Evolutionary conservation across 192 early-diverging fungal species (phyloP).

Genomic region (Entophlyctis luteolus): DNA sequence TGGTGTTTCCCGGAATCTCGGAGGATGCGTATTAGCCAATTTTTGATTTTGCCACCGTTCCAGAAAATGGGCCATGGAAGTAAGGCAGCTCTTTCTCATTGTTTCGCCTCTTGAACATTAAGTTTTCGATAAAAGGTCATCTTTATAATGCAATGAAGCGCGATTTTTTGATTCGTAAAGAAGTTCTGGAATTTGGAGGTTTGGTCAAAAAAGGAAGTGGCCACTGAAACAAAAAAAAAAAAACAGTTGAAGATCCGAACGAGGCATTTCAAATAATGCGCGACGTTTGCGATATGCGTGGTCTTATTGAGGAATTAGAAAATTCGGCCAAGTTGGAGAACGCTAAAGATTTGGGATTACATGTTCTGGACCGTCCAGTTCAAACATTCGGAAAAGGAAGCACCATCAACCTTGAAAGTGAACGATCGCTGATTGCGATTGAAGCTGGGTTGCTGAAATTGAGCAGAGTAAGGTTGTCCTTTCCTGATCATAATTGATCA

Average conservation of each 20-base stretch:
- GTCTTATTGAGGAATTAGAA: constrained; percentile 47
- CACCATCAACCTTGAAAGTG: too few relatives aligned
- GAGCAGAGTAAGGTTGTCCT: too few relatives aligned
- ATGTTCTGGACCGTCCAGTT: too few relatives aligned
- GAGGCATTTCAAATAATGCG: constrained; percentile 82
- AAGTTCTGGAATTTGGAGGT: constrained; percentile 18
- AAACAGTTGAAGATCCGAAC: constrained; percentile 87
- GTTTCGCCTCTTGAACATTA: neutral
- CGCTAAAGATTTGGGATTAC: too few relatives aligned
- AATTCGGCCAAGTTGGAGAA: too few relatives aligned
- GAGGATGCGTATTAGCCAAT: constrained; percentile 89
- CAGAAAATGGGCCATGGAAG: constrained; percentile 80
- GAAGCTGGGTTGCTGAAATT: too few relatives aligned
- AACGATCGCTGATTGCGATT: too few relatives aligned
- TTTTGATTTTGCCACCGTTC: constrained; percentile 87
- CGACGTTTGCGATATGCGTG: constrained; percentile 75
- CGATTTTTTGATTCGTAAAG: constrained; percentile 18
- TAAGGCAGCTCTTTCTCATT: constrained; percentile 30
- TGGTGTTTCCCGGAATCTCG: constrained; percentile 74
- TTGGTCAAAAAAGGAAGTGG: neutral
- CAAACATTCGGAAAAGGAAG: too few relatives aligned
- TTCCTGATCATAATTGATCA: too few relatives aligned
- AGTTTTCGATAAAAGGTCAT: constrained; percentile 1
- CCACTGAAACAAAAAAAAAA: neutral
- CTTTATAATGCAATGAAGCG: constrained; percentile 15